phyloP scores from a whole-genome alignment of 108 stramenopile genomes.

The Licmophora abbreviata region DNA sequence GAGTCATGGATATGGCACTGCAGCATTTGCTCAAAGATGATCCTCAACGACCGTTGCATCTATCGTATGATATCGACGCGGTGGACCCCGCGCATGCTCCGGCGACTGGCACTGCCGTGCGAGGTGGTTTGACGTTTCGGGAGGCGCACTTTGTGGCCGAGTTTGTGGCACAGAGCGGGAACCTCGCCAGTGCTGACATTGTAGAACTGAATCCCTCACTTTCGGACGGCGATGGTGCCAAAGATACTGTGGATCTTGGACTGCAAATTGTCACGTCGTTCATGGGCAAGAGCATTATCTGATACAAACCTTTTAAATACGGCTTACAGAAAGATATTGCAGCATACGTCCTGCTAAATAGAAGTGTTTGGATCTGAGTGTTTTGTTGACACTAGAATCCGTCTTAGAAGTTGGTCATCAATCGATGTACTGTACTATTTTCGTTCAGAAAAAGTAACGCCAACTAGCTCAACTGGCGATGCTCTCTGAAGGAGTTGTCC shows the following conservation, averaged over 20 bases:
- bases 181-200: conserved; percentile 92
- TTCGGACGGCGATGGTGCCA: conserved; percentile 62
- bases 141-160: conserved; percentile 98
- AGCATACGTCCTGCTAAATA: no score
- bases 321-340: no score
- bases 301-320: no score
- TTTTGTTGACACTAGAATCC: no score
- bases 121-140: conserved; percentile 96
- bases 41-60: conserved; percentile 72
- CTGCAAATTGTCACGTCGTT: conserved; percentile 68
- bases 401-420: no score
- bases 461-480: no score
- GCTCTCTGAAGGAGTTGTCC: no score
- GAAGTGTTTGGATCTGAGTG: no score
- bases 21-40: conserved; percentile 72
- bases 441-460: no score
- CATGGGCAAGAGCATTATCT: conserved; percentile 82
- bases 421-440: no score
- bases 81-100: conserved; percentile 96
- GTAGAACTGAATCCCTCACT: conserved; percentile 96
- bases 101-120: conserved; percentile 94
- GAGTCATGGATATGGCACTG: conserved; percentile 90
- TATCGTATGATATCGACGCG: conserved; percentile 97
- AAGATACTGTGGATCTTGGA: conserved; percentile 79
- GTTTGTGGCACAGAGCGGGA: conserved; percentile 76